A percentile compares a stretch with the other conserved stretches of the same genome.
These are phyloP conservation scores for Blastocystis sp. DNA, from an alignment of 352 stramenopile species.

Conservation along the genomic window DNA sequence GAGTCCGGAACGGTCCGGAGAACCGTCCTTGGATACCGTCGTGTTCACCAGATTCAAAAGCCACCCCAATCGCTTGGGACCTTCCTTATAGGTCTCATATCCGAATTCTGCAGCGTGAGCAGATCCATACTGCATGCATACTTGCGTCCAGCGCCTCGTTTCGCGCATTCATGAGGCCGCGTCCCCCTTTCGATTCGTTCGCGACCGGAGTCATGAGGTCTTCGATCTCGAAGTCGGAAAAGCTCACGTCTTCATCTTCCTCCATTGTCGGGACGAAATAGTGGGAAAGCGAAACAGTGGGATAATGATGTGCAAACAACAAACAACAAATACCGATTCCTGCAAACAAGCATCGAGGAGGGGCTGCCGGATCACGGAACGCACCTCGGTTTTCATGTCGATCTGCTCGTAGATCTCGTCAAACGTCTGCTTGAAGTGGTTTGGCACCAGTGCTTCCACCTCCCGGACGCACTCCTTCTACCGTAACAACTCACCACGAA, in stretches of 20 bases:
- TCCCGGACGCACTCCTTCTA: neutral
- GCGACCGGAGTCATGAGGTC: neutral
- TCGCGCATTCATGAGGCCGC: neutral
- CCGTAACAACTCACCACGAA: neutral
- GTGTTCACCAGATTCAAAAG: slow-evolving; percentile 60
- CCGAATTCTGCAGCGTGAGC: slow-evolving; percentile 30
- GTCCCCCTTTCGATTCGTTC: neutral
- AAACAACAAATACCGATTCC: neutral
- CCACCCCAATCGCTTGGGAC: slow-evolving; percentile 54
- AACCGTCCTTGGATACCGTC: slow-evolving; percentile 50
- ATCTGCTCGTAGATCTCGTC: neutral
- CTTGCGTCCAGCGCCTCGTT: slow-evolving; percentile 28
- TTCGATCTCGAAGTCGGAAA: slow-evolving; percentile 52
- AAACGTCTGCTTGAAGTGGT: slow-evolving; percentile 34
- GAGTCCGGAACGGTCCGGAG: slow-evolving; percentile 42
- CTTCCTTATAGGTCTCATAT: slow-evolving; percentile 57
- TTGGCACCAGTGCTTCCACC: neutral
- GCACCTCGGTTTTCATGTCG: neutral
- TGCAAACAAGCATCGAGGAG: neutral
- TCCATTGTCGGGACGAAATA: neutral
- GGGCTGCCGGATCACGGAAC: neutral
- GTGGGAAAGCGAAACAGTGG: neutral
- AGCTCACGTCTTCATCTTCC: slow-evolving; percentile 13
- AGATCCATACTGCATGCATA: neutral
- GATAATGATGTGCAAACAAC: neutral